phyloP scores from a whole-genome alignment of 257 asterid genomes.

The Solanum corneliomulleri region DNA sequence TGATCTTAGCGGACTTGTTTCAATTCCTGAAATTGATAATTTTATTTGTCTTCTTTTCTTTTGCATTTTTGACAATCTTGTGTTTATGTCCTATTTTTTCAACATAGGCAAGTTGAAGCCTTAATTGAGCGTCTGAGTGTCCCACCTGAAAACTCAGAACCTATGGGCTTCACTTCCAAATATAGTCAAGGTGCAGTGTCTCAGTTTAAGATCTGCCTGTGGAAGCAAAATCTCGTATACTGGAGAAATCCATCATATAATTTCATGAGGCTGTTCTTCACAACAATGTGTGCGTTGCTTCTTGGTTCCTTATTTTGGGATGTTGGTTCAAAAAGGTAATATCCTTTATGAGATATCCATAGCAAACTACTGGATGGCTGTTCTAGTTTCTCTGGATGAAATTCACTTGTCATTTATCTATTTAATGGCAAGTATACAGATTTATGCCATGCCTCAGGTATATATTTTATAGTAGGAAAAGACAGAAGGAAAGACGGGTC shows the following conservation, averaged over 20 bases:
- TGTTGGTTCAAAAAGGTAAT: constrained; percentile 68
- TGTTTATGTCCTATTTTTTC: background rate
- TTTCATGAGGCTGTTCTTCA: constrained; percentile 66
- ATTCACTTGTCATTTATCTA: background rate
- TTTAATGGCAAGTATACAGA: background rate
- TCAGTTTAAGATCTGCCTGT: constrained; percentile 52
- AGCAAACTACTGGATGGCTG: background rate
- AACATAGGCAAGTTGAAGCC: constrained; percentile 35
- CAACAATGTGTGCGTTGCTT: constrained; percentile 61
- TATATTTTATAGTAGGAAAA: background rate
- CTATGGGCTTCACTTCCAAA: constrained; percentile 43
- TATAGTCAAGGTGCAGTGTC: constrained; percentile 39
- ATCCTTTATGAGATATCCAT: background rate
- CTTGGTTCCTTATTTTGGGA: constrained; percentile 77
- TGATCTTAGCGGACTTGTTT: constrained; percentile 5
- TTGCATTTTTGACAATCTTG: background rate
- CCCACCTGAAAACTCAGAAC: constrained; percentile 52
- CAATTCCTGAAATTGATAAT: background rate
- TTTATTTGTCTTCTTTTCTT: background rate
- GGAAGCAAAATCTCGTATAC: constrained; percentile 70
- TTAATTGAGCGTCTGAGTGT: constrained; percentile 37
- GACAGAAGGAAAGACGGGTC: background rate
- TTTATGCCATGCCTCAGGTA: background rate
- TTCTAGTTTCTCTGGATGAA: background rate
- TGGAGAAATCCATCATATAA: constrained; percentile 80